A percentile compares a stretch with the other conserved stretches of the same genome.
phyloP scores from a whole-genome alignment of 2,329 filamentous ascomycete genomes.

The Xylaria hypoxylon region DNA sequence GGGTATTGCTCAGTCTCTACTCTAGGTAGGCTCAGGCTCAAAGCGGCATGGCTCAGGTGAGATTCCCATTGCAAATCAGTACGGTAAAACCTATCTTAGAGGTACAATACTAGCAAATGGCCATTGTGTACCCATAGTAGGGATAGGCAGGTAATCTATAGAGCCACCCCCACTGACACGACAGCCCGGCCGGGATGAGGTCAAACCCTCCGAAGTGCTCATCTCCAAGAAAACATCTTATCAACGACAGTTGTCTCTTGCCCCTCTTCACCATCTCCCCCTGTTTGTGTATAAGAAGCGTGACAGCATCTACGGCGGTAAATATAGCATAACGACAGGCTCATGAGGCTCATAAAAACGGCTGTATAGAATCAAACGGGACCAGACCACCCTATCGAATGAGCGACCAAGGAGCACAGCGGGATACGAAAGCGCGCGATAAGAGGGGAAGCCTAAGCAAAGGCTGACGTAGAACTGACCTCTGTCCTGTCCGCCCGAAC shows the following conservation, averaged over 20 bases:
- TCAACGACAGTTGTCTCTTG: conserved; percentile 33
- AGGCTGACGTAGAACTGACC: conserved; percentile 41
- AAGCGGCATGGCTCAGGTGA: too few species aligned
- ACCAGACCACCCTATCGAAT: conserved; percentile 34
- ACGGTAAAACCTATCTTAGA: too few species aligned
- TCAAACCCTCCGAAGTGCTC: conserved; percentile 36
- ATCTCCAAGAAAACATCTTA: conserved; percentile 33
- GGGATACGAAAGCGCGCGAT: conserved; percentile 36
- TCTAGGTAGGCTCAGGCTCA: too few species aligned
- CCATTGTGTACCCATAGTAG: too few species aligned
- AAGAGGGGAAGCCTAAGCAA: conserved; percentile 38
- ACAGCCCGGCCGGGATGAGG: conserved; percentile 35
- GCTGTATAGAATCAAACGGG: conserved; percentile 22
- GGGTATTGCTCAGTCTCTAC: too few species aligned
- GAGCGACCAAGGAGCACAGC: conserved; percentile 30
- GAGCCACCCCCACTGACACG: conserved; percentile 34
- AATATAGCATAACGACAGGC: not conserved
- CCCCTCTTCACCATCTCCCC: conserved; percentile 20
- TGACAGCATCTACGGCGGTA: conserved; percentile 2
- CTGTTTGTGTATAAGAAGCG: not conserved
- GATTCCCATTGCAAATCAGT: too few species aligned
- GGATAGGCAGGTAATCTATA: conserved; percentile 15
- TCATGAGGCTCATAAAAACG: conserved; percentile 14
- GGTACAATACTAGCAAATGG: too few species aligned
- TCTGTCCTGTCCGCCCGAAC: conserved; percentile 20